Percentiles rank a stretch among this genome's conserved stretches.
These are phyloP conservation scores for Trichoderma brevicompactum DNA, from an alignment of 2,329 filamentous ascomycete species.

Conservation along the genomic window DNA sequence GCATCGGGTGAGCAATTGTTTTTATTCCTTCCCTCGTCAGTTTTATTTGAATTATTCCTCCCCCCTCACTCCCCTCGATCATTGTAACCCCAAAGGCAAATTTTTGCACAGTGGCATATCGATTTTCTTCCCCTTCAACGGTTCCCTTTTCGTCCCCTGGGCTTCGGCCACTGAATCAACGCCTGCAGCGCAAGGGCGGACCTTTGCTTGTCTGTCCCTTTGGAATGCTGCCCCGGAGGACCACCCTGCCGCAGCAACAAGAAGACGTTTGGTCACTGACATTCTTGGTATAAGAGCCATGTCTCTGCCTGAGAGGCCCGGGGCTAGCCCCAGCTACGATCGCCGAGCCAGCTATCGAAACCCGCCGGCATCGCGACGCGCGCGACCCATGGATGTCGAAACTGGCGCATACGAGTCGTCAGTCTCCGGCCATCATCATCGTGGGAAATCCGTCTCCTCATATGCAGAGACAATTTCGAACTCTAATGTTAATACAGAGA, in stretches of 20 bases:
- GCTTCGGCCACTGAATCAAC: slow-evolving; percentile 9
- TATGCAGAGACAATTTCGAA: slow-evolving; percentile 61
- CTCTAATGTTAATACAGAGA: slow-evolving; percentile 61
- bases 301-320: slow-evolving; percentile 68
- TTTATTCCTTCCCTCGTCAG: neutral
- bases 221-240: slow-evolving; percentile 20
- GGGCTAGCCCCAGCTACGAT: slow-evolving; percentile 63
- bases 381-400: slow-evolving; percentile 71
- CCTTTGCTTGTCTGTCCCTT: slow-evolving; percentile 13
- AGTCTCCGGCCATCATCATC: slow-evolving; percentile 52
- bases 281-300: slow-evolving; percentile 49
- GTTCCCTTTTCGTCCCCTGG: slow-evolving; percentile 8
- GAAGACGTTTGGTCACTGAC: slow-evolving; percentile 20
- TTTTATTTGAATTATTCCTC: neutral
- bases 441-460: slow-evolving; percentile 61
- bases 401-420: slow-evolving; percentile 57
- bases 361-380: slow-evolving; percentile 68
- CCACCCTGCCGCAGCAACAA: slow-evolving; percentile 18
- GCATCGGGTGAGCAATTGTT: slow-evolving; percentile 22
- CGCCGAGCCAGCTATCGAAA: slow-evolving; percentile 68
- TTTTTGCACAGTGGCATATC: neutral
- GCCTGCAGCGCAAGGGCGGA: slow-evolving; percentile 23
- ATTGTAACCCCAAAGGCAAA: neutral
- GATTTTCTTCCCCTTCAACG: neutral
- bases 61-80: neutral